These are phyloP conservation scores for Candida maesae DNA, from an alignment of 805 yeast genomes.

Conservation along the genomic window DNA sequence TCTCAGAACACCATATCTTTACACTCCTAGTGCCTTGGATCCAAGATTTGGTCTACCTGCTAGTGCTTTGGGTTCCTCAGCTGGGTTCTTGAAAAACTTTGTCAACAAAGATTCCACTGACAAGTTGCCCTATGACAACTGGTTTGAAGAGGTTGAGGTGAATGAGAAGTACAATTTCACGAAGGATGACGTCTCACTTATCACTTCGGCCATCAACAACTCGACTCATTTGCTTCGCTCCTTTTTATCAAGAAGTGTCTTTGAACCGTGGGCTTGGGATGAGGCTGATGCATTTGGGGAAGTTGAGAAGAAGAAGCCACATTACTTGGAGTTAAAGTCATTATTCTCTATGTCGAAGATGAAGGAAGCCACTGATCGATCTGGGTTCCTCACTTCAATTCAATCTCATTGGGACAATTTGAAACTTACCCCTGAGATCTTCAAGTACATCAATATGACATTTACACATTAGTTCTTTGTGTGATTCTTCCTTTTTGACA, in stretches of 20 bases:
- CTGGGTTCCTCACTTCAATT: conserved; percentile 2
- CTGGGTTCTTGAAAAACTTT: conserved; percentile 7
- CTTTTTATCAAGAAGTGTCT: conserved; percentile 10
- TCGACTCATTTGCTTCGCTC: conserved; percentile 19
- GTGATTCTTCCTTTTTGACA: no score
- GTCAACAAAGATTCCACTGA: conserved; percentile 14
- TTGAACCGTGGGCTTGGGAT: conserved; percentile 22
- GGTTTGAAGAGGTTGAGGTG: conserved; percentile 46
- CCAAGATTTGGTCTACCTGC: conserved; percentile 31
- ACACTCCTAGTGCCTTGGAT: conserved; percentile 43
- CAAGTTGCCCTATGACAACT: conserved; percentile 29
- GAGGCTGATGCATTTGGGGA: conserved; percentile 8
- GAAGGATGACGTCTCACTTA: conserved; percentile 32
- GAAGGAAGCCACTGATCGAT: conserved; percentile 1
- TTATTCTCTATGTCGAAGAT: conserved; percentile 6
- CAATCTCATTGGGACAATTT: conserved; percentile 15
- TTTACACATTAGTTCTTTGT: no score
- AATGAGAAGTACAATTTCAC: conserved; percentile 47
- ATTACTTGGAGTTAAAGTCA: conserved; percentile 8
- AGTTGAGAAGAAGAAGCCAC: conserved; percentile 1
- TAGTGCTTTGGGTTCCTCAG: conserved; percentile 19
- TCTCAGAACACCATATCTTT: conserved; percentile 53
- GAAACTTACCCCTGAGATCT: conserved; percentile 3
- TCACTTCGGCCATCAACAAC: conserved; percentile 30
- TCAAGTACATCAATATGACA: neutral